Conservation (phyloP, 305 asterid species). For the Fraxinus paxiana region DNA sequence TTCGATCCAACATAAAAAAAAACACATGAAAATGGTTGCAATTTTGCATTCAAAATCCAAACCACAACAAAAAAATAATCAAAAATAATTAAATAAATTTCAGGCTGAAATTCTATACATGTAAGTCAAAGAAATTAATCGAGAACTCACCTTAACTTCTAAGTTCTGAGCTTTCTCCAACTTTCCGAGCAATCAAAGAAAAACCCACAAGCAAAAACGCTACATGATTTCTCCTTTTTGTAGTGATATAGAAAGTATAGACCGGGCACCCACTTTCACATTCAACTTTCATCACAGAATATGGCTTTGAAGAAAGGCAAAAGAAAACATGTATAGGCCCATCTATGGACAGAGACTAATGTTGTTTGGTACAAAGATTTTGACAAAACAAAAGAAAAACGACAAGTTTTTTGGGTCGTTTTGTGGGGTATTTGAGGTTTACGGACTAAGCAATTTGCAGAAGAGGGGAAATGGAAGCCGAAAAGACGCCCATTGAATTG, state of each 20-base stretch:
- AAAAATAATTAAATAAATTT: not conserved
- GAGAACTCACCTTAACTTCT: constrained; percentile 31
- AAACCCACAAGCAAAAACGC: constrained; percentile 16
- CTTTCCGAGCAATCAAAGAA: constrained; percentile 23
- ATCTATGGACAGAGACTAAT: constrained; percentile 19
- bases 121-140: not conserved
- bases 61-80: not conserved
- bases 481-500: not conserved
- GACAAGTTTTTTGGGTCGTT: constrained; percentile 17
- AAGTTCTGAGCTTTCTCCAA: constrained; percentile 18
- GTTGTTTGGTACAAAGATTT: constrained; percentile 40
- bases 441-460: constrained; percentile 22
- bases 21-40: not conserved
- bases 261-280: constrained; percentile 25
- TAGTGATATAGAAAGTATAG: constrained; percentile 4
- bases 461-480: constrained; percentile 3
- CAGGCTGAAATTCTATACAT: not conserved
- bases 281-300: constrained; percentile 34
- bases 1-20: constrained; percentile 18
- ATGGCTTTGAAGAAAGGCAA: constrained; percentile 35
- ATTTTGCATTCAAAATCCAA: constrained; percentile 9
- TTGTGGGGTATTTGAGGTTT: constrained; percentile 12
- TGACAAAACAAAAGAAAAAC: constrained; percentile 35
- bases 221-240: not conserved
- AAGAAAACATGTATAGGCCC: constrained; percentile 6